Percentiles rank a stretch among this genome's conserved stretches.
Evolutionary conservation across 108 stramenopile species (phyloP).

Genomic region (Conticribra guillardii): DNA sequence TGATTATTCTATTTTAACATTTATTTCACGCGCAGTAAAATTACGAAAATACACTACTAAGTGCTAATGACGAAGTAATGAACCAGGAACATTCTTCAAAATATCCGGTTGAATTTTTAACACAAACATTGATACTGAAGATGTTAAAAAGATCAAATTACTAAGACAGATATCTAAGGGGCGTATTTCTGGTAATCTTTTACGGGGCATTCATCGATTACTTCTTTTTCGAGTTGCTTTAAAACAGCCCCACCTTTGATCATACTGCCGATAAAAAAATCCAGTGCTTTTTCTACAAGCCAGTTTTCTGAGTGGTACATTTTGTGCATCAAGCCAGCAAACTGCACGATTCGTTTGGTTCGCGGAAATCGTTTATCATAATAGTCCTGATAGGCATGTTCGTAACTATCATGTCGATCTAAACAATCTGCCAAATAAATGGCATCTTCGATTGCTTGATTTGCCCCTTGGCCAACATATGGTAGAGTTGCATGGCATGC

Average conservation of each 20-base stretch:
- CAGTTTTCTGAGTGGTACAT: constrained; percentile 38
- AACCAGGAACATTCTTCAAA: too few species aligned
- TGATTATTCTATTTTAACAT: too few species aligned
- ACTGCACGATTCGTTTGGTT: constrained; percentile 22
- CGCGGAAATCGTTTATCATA: constrained; percentile 29
- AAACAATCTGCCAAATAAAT: constrained; percentile 37
- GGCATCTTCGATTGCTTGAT: constrained; percentile 40
- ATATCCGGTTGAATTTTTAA: too few species aligned
- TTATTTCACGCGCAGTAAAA: too few species aligned
- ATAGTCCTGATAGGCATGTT: constrained; percentile 18
- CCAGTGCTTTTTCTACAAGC: constrained; percentile 19
- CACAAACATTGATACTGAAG: too few species aligned
- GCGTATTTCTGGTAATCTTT: constrained; percentile 8
- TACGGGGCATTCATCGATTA: constrained; percentile 34
- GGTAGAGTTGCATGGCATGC: constrained; percentile 34
- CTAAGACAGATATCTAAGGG: too few species aligned
- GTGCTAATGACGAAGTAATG: too few species aligned
- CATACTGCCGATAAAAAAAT: constrained; percentile 19
- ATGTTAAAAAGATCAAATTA: too few species aligned
- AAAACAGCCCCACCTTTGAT: constrained; percentile 29
- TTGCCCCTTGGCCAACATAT: constrained; percentile 40
- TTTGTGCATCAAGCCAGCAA: constrained; percentile 34
- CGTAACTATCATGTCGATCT: constrained; percentile 15
- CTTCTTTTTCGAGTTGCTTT: constrained; percentile 23
- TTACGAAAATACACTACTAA: too few species aligned